Base-by-base conservation (phyloP, 1,284 basidiomycete genomes). In the Cryptococcus floricola region DNA sequence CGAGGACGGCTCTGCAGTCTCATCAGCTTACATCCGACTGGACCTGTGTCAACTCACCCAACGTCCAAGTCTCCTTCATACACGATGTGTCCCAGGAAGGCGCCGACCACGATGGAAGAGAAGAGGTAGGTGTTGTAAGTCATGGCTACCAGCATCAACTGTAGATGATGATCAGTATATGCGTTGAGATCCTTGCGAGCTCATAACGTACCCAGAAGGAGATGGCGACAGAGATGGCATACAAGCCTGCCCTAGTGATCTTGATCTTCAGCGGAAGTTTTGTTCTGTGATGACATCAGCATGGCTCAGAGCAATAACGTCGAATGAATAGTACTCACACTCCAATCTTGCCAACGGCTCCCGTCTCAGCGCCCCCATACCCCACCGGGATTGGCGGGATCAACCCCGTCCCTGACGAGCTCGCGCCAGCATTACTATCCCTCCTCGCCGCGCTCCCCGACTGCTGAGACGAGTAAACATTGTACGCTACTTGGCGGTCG, bases 121-220 rank as follows among this genome's bases (percentile, higher is more conserved):
- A 77, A 76, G 55, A 78, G 75, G 57, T 67, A 78, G 14, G 71
- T 71, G 54, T 76, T 76, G 66, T 75, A 79, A 5, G 76, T 77
- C 78, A 79, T 79, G 9, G 77, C 74, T 31, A 77, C 78, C 41
- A 79, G 67, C 78, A 79, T 79, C 58, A 79, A 68, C 75, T 76
- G 56, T n/a, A 14, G 3, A 34, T 10, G 31, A 10, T 10, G 31
- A 34, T 18, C 23, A 38, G 4, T 19, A 48, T 28, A 58, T 16
- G 31, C 39, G 38, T n/a, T 14, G n/a, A 18, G 23, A 39, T 48
- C 8, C 5, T 45, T 46, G 45, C 9, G 2, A 39, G 45, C 12
- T 18, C 5, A 37, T 10, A 42, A 68, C 75, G 57, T 56, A 75
- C 76, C 58, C 72, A 76, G 66, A 74, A 77, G 2, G 73, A 73